These are phyloP conservation scores for Kwoniella dejecticola DNA, from an alignment of 768 basidiomycete genomes.

Conservation along the genomic window DNA sequence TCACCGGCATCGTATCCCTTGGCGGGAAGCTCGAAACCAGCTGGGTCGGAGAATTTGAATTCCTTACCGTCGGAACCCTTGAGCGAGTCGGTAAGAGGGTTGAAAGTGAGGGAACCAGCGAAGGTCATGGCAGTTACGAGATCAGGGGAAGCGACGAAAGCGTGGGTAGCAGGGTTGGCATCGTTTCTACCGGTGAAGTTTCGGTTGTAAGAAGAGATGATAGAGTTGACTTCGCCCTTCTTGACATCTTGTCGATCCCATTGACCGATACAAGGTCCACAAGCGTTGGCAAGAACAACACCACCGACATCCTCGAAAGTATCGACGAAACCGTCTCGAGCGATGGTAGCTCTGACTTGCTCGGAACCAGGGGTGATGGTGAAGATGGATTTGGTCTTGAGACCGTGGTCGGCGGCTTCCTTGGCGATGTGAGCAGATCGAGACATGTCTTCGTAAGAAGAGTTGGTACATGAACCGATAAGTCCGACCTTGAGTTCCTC, in stretches of 20 bases:
- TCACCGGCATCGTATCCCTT: slow-evolving; percentile 94
- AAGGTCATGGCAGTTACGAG: slow-evolving; percentile 96
- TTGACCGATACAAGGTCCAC: slow-evolving; percentile 98
- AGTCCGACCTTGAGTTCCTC: slow-evolving; percentile 94
- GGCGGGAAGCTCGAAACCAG: slow-evolving; percentile 89
- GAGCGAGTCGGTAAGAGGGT: slow-evolving; percentile 89
- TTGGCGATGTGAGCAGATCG: slow-evolving; percentile 91
- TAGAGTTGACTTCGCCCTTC: slow-evolving; percentile 96
- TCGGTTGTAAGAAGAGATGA: slow-evolving; percentile 99
- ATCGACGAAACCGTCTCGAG: slow-evolving; percentile 88
- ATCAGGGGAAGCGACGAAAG: slow-evolving; percentile 57
- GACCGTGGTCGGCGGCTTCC: slow-evolving; percentile 83
- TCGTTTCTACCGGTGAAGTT: slow-evolving; percentile 99
- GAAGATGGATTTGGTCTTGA: slow-evolving; percentile 88
- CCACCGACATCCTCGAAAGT: slow-evolving; percentile 86
- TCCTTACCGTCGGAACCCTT: slow-evolving; percentile 87
- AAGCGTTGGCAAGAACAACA: slow-evolving; percentile 94
- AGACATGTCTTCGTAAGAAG: slow-evolving; percentile 99
- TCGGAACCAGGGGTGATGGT: slow-evolving; percentile 98
- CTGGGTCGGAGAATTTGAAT: slow-evolving; percentile 94
- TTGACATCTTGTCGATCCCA: slow-evolving; percentile 97
- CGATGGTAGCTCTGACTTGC: slow-evolving; percentile 97
- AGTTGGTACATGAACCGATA: slow-evolving; percentile 99
- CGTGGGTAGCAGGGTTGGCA: slow-evolving; percentile 96
- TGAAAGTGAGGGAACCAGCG: slow-evolving; percentile 91